These are phyloP conservation scores for Pistacia atlantica DNA, from an alignment of 345 rosid genomes.

Conservation along the genomic window DNA sequence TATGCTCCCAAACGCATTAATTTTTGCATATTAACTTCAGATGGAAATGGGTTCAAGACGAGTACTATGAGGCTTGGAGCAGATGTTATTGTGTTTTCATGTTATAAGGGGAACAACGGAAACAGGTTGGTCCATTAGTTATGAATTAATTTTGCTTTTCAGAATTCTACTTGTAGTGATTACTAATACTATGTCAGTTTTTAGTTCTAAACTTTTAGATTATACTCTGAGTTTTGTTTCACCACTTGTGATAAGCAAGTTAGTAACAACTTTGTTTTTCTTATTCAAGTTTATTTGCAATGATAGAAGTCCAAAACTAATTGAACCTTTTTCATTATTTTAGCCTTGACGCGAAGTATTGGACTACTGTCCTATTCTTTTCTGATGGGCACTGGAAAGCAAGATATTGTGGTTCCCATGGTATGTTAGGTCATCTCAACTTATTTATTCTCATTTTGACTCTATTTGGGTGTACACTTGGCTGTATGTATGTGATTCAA, in stretches of 20 bases:
- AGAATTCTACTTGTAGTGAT: background rate
- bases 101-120: constrained; percentile 45
- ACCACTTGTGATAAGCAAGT: too few species aligned
- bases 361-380: constrained; percentile 79
- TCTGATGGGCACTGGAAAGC: constrained; percentile 58
- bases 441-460: background rate
- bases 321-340: constrained; percentile 1
- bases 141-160: background rate
- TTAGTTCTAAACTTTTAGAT: background rate
- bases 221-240: too few species aligned
- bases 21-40: constrained; percentile 30
- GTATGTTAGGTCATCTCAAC: constrained; percentile 49
- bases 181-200: background rate
- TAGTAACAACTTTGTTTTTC: too few species aligned
- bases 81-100: constrained; percentile 80
- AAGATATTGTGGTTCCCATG: constrained; percentile 83
- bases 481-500: background rate
- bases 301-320: constrained; percentile 6
- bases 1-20: background rate
- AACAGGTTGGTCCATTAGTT: constrained; percentile 33
- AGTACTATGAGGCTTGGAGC: constrained; percentile 93
- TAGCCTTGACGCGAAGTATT: constrained; percentile 57
- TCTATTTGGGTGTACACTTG: background rate
- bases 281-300: background rate
- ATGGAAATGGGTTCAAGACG: constrained; percentile 90